A percentile compares a stretch with the other conserved stretches of the same genome.
Evolutionary conservation across 768 basidiomycete genomes (phyloP).

Genomic region (Nidularia sp.): DNA sequence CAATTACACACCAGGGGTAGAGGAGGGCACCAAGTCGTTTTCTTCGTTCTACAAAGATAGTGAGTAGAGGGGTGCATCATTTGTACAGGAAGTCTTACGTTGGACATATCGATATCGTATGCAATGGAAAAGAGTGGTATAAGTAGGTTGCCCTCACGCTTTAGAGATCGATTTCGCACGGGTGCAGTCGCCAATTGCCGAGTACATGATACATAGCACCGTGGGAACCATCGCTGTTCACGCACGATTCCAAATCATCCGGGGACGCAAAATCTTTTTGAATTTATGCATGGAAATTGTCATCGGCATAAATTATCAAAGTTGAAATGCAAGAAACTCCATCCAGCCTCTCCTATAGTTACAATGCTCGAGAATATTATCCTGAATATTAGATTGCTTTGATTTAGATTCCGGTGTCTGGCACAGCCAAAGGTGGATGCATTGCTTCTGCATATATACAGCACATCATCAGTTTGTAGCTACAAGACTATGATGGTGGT

Average conservation of each 20-base stretch:
- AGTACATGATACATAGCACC: conserved; percentile 9
- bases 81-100: conserved; percentile 29
- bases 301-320: too few relatives aligned
- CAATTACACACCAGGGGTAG: conserved; percentile 56
- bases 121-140: conserved; percentile 7
- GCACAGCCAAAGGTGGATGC: conserved; percentile 24
- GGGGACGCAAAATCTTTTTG: too few relatives aligned
- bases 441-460: conserved; percentile 30
- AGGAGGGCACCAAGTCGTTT: conserved; percentile 60
- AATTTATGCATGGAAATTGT: too few relatives aligned
- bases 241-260: too few relatives aligned
- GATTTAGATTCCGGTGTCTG: too few relatives aligned
- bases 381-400: too few relatives aligned
- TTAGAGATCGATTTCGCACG: conserved; percentile 72
- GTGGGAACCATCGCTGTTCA: not conserved
- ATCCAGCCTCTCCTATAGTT: too few relatives aligned
- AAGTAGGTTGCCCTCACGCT: conserved; percentile 9
- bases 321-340: too few relatives aligned
- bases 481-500: not conserved
- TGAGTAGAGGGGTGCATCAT: conserved; percentile 1
- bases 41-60: conserved; percentile 45
- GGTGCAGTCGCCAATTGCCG: conserved; percentile 43
- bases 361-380: too few relatives aligned
- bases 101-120: conserved; percentile 41
- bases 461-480: not conserved